Conservation (phyloP, 208 protist species). For the Strigomonas culicis region DNA sequence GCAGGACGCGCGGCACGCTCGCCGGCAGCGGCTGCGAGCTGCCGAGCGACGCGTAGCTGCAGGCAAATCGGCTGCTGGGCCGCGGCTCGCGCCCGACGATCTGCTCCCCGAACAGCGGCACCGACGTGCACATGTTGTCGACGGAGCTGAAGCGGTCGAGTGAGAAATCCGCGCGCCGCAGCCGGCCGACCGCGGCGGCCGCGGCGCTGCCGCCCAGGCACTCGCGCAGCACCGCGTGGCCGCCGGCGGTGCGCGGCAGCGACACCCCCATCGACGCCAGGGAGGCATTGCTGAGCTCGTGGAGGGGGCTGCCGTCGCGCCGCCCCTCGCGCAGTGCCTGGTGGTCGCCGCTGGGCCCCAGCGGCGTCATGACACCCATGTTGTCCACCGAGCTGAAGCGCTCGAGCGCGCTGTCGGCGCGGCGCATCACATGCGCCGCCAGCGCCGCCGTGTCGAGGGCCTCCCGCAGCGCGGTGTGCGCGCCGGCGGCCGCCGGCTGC, state of each 20-base stretch:
- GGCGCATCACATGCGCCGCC: too few relatives aligned
- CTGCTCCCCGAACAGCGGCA: too few relatives aligned
- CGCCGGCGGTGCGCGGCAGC: too few relatives aligned
- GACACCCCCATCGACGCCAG: too few relatives aligned
- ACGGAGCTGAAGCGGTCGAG: too few relatives aligned
- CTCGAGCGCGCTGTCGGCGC: not conserved
- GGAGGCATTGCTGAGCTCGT: not conserved
- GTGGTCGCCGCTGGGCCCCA: too few relatives aligned
- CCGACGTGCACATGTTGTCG: too few relatives aligned
- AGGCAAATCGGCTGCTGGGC: too few relatives aligned
- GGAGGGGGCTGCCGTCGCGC: not conserved
- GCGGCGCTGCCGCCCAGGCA: not conserved
- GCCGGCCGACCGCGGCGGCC: too few relatives aligned
- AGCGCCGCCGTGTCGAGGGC: not conserved
- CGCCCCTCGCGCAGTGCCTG: not conserved
- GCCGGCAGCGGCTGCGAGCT: not conserved
- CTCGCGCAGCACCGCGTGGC: too few relatives aligned
- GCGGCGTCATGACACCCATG: not conserved
- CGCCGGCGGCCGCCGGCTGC: not conserved
- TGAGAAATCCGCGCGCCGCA: too few relatives aligned
- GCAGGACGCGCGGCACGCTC: not conserved
- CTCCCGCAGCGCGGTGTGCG: not conserved
- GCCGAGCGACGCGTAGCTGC: not conserved
- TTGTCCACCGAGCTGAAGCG: not conserved
- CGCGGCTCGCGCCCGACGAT: too few relatives aligned